Base-by-base conservation (phyloP, 495 filamentous ascomycete species). In the Aspergillus incahuasiensis region DNA sequence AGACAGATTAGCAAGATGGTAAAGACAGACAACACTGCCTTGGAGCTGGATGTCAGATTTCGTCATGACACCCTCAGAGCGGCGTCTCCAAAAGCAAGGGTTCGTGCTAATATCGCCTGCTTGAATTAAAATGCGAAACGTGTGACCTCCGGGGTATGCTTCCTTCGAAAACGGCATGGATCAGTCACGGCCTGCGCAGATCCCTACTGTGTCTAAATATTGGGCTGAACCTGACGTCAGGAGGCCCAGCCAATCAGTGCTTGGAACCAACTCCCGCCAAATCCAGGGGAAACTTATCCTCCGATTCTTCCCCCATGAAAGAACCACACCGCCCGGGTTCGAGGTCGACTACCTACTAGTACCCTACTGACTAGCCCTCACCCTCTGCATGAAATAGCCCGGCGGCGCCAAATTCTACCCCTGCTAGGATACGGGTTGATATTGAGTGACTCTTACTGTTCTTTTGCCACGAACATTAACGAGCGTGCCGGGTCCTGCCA, bases 321-420 rank as follows among this genome's bases (percentile, higher is more conserved):
- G 21, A 20, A 49, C 48, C 48, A 50, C 48, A 50, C 48, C 48
- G 48, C 48, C 47, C 18, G 30, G 25, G 42, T 30, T 39, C 54
- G 40, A 25, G 34, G 52, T 48, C 19, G 28, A 25, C 38, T 20
- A 16, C 53, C 25, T 13, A 25, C 13, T n/a, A 43, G 35, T 21
- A 48, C n/a, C n/a, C n/a, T n/a, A 30, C 32, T 5, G 32, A 35
- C 32, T 35, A 35, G 32, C 12, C 32, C 9, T 35, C 47, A n/a
- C 35, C 47, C 53, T 51, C 46, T 52, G 42, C 51, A 52, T 59
- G 56, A 55, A 58, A 58, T 39, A 65, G 19, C 52, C 52, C 48
- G 32, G 48, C 20, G 34, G 34, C 32, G 20, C 48, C 45, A 48
- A 48, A 42, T 32, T 40, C 6, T 16, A 48, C 38, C 38, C 45